Evolutionary conservation across 768 basidiomycete genomes (phyloP).

Genomic region (Cubamyces sp.): DNA sequence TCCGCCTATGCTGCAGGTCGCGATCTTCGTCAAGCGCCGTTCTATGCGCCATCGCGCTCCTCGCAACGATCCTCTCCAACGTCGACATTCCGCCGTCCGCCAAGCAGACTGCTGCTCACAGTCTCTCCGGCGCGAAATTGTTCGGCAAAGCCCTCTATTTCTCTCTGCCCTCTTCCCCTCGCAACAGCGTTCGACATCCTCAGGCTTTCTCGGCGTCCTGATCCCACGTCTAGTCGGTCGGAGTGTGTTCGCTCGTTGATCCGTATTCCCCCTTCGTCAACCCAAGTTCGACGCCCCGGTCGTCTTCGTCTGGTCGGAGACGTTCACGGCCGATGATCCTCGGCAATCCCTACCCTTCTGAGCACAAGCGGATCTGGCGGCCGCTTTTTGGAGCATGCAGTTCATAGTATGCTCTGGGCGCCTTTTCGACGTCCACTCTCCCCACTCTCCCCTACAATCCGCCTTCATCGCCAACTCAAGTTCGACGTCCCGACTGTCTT

Average conservation of each 20-base stretch:
- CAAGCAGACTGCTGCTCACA: background rate
- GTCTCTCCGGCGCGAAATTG: background rate
- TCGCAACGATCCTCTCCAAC: background rate
- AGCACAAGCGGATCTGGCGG: background rate
- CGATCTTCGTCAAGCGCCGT: background rate
- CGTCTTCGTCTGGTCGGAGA: slow-evolving; percentile 6
- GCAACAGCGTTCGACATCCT: background rate
- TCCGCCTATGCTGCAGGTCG: background rate
- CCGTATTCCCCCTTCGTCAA: background rate
- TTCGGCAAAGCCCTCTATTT: background rate
- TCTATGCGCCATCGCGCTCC: background rate
- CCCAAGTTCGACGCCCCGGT: background rate
- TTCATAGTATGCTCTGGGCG: background rate
- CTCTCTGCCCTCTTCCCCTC: background rate
- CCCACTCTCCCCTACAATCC: background rate
- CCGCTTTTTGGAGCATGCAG: background rate
- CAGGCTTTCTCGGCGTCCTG: background rate
- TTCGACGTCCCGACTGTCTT: background rate
- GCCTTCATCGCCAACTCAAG: too few species aligned
- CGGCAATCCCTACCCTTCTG: background rate
- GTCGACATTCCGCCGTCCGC: background rate
- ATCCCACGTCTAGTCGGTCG: background rate
- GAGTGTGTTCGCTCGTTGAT: background rate
- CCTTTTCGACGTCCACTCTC: background rate
- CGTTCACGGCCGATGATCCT: slow-evolving; percentile 3